A percentile compares a stretch with the other conserved stretches of the same genome.
Conservation (phyloP, 306 rosid genomes). For the Vigna nakashimae region DNA sequence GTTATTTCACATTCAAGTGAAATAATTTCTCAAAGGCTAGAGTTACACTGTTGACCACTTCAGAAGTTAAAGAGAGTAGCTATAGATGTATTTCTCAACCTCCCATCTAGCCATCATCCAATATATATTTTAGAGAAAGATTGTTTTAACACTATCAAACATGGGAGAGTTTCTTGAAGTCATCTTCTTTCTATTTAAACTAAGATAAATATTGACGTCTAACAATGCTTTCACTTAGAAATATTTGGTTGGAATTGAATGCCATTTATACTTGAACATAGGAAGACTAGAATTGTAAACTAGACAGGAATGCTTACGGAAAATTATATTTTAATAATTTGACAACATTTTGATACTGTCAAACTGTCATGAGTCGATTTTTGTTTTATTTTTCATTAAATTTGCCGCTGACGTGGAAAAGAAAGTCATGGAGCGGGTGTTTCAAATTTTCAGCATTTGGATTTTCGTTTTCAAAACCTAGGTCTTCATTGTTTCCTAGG, state of each 20-base stretch:
- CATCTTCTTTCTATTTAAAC: conserved; percentile 37
- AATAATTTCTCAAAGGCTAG: too few species aligned
- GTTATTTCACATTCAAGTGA: too few species aligned
- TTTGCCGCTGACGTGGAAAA: too few species aligned
- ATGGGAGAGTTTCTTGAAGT: conserved; percentile 49
- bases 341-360: too few species aligned
- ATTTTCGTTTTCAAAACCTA: too few species aligned
- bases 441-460: too few species aligned
- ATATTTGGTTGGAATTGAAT: conserved; percentile 4
- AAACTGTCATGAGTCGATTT: too few species aligned
- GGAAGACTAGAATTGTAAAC: conserved; percentile 51
- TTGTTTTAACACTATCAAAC: conserved; percentile 52
- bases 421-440: too few species aligned
- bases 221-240: conserved; percentile 65
- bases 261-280: conserved; percentile 35
- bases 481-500: too few species aligned
- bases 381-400: too few species aligned
- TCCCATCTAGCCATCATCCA: conserved; percentile 33
- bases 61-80: not conserved
- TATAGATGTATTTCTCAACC: not conserved
- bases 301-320: not conserved
- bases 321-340: too few species aligned
- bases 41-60: conserved; percentile 7
- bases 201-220: conserved; percentile 16
- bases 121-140: conserved; percentile 51